Evolutionary conservation across 1,139 yeast species (phyloP).

Genomic region (Zygotorulaspora mrakii): DNA sequence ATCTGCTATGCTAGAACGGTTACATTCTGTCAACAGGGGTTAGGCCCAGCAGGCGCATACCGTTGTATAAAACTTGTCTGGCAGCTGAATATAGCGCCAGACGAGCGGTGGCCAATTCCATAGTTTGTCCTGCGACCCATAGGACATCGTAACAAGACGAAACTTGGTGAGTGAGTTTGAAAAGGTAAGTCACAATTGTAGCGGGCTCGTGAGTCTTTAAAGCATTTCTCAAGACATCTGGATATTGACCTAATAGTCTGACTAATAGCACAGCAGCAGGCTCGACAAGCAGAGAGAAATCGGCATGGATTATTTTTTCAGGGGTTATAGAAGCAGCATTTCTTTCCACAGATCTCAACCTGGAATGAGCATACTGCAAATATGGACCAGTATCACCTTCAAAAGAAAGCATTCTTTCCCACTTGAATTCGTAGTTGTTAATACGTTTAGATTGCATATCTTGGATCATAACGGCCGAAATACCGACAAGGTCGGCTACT

Average conservation of each 20-base stretch:
- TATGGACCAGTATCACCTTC: slow-evolving; percentile 99
- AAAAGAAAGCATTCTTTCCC: slow-evolving; percentile 97
- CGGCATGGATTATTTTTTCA: slow-evolving; percentile 51
- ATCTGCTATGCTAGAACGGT: slow-evolving; percentile 13
- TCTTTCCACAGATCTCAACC: slow-evolving; percentile 93
- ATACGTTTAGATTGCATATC: slow-evolving; percentile 98
- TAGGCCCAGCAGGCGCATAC: slow-evolving; percentile 85
- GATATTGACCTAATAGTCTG: slow-evolving; percentile 83
- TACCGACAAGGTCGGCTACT: slow-evolving; percentile 93
- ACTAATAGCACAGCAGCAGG: slow-evolving; percentile 69
- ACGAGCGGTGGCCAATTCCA: slow-evolving; percentile 85
- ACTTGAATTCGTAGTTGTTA: slow-evolving; percentile 92
- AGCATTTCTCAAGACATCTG: slow-evolving; percentile 85
- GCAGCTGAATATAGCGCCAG: slow-evolving; percentile 89
- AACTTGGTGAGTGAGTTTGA: slow-evolving; percentile 87
- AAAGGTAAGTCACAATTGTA: slow-evolving; percentile 88
- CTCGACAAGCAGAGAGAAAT: slow-evolving; percentile 69
- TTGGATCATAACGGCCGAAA: slow-evolving; percentile 97
- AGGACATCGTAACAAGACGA: slow-evolving; percentile 92
- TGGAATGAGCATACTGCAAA: slow-evolving; percentile 96
- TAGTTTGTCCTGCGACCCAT: slow-evolving; percentile 97
- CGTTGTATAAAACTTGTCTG: slow-evolving; percentile 84
- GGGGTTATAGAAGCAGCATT: slow-evolving; percentile 52
- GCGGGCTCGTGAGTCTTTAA: slow-evolving; percentile 87
- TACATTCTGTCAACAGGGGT: slow-evolving; percentile 99